Base-by-base conservation (phyloP, 257 asterid genomes). In the Leptodermis oblonga region DNA sequence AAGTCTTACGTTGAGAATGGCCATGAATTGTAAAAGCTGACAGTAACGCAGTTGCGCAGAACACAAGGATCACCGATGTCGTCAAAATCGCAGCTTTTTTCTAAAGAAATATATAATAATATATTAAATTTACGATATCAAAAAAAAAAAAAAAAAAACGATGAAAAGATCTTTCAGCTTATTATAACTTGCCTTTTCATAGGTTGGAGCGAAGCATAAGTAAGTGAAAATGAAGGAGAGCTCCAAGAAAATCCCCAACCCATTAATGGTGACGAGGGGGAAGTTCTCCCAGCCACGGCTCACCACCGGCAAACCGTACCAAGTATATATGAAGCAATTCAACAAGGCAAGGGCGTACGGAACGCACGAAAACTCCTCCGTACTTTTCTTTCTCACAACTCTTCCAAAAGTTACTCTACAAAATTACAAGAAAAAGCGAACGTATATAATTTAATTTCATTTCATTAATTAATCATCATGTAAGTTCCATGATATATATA, bases 261-360 rank as follows among this genome's bases (percentile, higher is more conserved):
- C 92, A 63, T 88, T 91, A 41, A 83, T 80, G 42, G 95, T 80
- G 62, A 84, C 88, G 48, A 91, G 72, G 0, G 88, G 83, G 49
- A 91, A 82, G 76, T 91, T 88, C 72, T 91, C 92, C 95, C 96
- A 88, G 67, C 78, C 70, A 73, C 66, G 59, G 56, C 97, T 91
- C 34, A 91, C 96, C 0, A 91, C 68, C 41, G 96, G 97, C 76
- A 87, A 81, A 1, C 96, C 97, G 31, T 91, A 91, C 97, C 96
- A 91, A 43, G 92, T 79, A 78, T 91, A 91, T 53, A 88, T 80
- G 43, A 73, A 80, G 36, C 95, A 87, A 71, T 91, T 91, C 61
- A 77, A 62, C 13, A 91, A 74, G 12, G 97, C 92, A 56, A 91
- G 20, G 58, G 79, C 70, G 69, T 91, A 91, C 0, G 97, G 96